phyloP scores from a whole-genome alignment of 208 protist genomes.

The Leishmania braziliensis region DNA sequence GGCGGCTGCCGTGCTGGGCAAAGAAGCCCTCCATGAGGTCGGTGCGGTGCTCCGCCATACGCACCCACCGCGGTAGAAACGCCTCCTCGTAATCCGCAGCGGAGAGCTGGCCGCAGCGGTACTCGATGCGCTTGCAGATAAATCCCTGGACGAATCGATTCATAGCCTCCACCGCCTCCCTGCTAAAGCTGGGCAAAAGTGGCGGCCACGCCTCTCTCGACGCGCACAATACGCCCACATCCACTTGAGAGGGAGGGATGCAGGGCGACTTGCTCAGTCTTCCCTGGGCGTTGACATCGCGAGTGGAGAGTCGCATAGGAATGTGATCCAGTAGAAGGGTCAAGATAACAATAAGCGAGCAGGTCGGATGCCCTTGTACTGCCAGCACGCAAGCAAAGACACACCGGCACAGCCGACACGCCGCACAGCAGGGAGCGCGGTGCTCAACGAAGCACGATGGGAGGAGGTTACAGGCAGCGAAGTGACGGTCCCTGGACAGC shows the following conservation, averaged over 20 bases:
- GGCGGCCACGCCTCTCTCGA: conserved; percentile 33
- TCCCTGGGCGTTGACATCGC: conserved; percentile 31
- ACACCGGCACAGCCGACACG: background rate
- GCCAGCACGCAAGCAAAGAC: background rate
- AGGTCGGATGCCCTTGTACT: background rate
- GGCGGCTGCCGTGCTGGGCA: conserved; percentile 16
- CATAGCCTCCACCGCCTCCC: conserved; percentile 25
- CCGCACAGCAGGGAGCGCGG: background rate
- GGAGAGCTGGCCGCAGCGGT: conserved; percentile 42
- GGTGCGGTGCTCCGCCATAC: conserved; percentile 25
- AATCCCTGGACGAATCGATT: conserved; percentile 39
- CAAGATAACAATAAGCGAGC: background rate
- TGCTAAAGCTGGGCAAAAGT: conserved; percentile 37
- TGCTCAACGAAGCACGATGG: background rate
- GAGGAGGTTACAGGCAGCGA: background rate
- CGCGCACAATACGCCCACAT: conserved; percentile 22
- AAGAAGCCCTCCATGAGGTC: conserved; percentile 39
- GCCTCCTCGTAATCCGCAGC: conserved; percentile 19
- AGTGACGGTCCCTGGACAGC: no score
- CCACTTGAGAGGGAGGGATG: background rate
- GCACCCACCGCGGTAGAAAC: conserved; percentile 40
- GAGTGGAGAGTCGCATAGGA: conserved; percentile 30
- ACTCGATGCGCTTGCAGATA: conserved; percentile 45
- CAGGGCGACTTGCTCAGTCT: conserved; percentile 30
- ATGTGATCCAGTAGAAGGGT: background rate